These are phyloP conservation scores for Zygoascus ofunaensis DNA, from an alignment of 805 yeast species.

Conservation along the genomic window DNA sequence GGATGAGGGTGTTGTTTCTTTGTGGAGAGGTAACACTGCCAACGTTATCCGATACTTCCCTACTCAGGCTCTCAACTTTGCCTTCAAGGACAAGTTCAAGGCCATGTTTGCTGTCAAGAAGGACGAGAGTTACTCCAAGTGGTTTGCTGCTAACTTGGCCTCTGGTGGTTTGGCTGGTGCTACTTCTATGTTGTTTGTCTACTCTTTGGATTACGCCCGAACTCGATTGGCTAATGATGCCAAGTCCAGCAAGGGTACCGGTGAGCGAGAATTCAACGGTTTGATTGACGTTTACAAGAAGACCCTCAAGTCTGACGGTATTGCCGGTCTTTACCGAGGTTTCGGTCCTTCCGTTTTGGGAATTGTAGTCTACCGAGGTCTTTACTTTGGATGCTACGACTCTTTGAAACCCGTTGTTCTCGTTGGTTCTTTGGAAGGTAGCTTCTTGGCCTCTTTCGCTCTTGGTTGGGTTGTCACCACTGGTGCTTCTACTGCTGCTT, in stretches of 20 bases:
- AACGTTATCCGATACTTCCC: slow-evolving; percentile 99
- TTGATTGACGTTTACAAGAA: slow-evolving; percentile 91
- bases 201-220: slow-evolving; percentile 97
- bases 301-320: slow-evolving; percentile 91
- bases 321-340: slow-evolving; percentile 98
- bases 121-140: slow-evolving; percentile 82
- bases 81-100: slow-evolving; percentile 97
- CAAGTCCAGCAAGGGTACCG: slow-evolving; percentile 70
- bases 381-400: slow-evolving; percentile 96
- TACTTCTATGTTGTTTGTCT: slow-evolving; percentile 83
- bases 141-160: slow-evolving; percentile 98
- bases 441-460: slow-evolving; percentile 89
- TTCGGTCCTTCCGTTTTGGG: slow-evolving; percentile 97
- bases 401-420: slow-evolving; percentile 91
- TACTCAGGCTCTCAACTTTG: slow-evolving; percentile 97
- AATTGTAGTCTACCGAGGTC: slow-evolving; percentile 98
- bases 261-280: slow-evolving; percentile 97
- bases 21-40: slow-evolving; percentile 99
- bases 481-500: slow-evolving; percentile 97
- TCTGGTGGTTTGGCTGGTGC: slow-evolving; percentile 99
- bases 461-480: slow-evolving; percentile 98
- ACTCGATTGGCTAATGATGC: slow-evolving; percentile 98
- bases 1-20: slow-evolving; percentile 83
- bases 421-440: slow-evolving; percentile 90
- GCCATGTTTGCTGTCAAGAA: slow-evolving; percentile 94